phyloP scores from a whole-genome alignment of 116 monocot species.

The Phalaenopsis hybrid region DNA sequence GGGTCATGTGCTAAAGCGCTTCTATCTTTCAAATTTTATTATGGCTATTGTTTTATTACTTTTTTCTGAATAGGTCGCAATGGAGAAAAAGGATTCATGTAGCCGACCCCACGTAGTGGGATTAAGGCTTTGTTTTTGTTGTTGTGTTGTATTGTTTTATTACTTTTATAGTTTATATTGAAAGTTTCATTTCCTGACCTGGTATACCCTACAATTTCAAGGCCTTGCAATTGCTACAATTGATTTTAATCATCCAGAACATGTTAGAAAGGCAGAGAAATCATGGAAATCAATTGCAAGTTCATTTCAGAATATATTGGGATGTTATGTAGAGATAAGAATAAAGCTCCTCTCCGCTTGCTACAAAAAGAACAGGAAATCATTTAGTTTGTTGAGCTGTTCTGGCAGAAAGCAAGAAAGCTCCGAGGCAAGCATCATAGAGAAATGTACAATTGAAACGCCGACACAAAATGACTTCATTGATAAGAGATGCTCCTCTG shows the following conservation, averaged over 20 bases:
- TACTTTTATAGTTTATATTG: background rate
- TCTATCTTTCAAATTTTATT: background rate
- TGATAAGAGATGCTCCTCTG: constrained; percentile 21
- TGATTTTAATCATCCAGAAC: constrained; percentile 55
- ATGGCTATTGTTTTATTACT: background rate
- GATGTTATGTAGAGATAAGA: constrained; percentile 64
- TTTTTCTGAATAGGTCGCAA: no score
- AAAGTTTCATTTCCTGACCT: background rate
- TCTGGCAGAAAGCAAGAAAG: constrained; percentile 47
- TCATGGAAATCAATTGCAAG: constrained; percentile 60
- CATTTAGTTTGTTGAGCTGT: constrained; percentile 69
- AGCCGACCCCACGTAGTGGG: no score
- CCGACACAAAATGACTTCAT: constrained; percentile 26
- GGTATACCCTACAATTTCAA: constrained; percentile 17
- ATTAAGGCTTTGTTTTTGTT: no score
- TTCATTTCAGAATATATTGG: constrained; percentile 63
- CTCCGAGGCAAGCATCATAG: constrained; percentile 38
- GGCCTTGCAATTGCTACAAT: constrained; percentile 77
- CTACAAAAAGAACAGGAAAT: constrained; percentile 28
- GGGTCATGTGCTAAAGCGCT: background rate
- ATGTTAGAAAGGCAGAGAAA: constrained; percentile 64
- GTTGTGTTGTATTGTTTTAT: no score
- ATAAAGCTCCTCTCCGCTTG: constrained; percentile 41
- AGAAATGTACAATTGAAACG: constrained; percentile 36
- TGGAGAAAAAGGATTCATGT: no score